Evolutionary conservation across 2,329 filamentous ascomycete genomes (phyloP).

Genomic region (Botryotinia narcissicola): DNA sequence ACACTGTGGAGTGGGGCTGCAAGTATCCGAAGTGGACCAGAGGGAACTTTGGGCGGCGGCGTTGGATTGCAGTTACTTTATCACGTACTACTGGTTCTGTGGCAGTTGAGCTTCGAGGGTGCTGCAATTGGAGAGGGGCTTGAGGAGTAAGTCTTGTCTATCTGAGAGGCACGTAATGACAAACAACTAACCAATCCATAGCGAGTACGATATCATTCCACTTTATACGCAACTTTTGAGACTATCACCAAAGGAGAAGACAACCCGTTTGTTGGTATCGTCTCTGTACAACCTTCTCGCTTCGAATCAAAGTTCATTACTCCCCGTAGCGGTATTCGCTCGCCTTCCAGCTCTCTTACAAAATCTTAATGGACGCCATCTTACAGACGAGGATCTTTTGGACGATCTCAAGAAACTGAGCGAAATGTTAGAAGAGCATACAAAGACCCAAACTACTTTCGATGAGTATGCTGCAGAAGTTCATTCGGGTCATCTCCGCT

Average conservation of each 20-base stretch:
- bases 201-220: slow-evolving; percentile 88
- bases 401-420: slow-evolving; percentile 61
- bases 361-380: slow-evolving; percentile 60
- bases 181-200: slow-evolving; percentile 44
- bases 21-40: slow-evolving; percentile 57
- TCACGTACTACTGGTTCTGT: slow-evolving; percentile 87
- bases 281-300: slow-evolving; percentile 84
- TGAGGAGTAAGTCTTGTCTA: slow-evolving; percentile 65
- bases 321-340: slow-evolving; percentile 83
- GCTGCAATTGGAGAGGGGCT: slow-evolving; percentile 70
- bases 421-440: slow-evolving; percentile 65
- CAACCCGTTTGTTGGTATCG: slow-evolving; percentile 83
- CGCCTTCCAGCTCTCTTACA: slow-evolving; percentile 69
- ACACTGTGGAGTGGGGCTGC: slow-evolving; percentile 60
- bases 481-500: slow-evolving; percentile 66
- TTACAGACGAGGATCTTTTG: slow-evolving; percentile 62
- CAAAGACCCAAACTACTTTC: slow-evolving; percentile 57
- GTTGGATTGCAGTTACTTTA: slow-evolving; percentile 92
- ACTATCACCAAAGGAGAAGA: slow-evolving; percentile 96
- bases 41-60: slow-evolving; percentile 68
- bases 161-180: neutral
- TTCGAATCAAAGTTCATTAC: slow-evolving; percentile 65
- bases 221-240: slow-evolving; percentile 91
- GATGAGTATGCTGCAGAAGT: slow-evolving; percentile 61
- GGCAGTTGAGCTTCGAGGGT: slow-evolving; percentile 96